These are phyloP conservation scores for Pyricularia grisea DNA, from an alignment of 2,329 filamentous ascomycete genomes.

Conservation along the genomic window DNA sequence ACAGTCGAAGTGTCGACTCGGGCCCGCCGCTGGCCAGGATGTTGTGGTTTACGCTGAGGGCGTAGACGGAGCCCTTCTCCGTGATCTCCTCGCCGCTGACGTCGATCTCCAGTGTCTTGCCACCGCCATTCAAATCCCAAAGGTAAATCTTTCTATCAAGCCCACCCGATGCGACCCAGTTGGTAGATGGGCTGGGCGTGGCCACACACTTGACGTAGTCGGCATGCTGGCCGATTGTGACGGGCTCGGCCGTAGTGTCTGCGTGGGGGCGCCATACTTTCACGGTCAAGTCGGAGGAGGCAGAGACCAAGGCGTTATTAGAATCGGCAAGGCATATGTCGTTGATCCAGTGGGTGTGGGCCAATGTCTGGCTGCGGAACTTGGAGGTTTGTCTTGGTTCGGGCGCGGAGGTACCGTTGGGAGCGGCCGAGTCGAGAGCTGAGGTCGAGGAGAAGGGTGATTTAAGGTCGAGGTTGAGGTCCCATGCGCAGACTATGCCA, in stretches of 20 bases:
- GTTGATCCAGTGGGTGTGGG: conserved; percentile 95
- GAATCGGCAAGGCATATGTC: conserved; percentile 75
- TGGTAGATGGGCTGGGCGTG: conserved; percentile 51
- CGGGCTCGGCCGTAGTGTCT: conserved; percentile 55
- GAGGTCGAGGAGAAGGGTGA: conserved; percentile 15
- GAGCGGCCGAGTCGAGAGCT: conserved; percentile 11
- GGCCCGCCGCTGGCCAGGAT: conserved; percentile 89
- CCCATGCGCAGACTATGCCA: conserved; percentile 93
- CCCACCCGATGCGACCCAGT: conserved; percentile 91
- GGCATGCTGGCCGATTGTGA: conserved; percentile 81
- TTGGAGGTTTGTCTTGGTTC: conserved; percentile 37
- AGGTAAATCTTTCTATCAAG: conserved; percentile 86
- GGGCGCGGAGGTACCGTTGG: conserved; percentile 17
- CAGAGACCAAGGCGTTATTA: conserved; percentile 73
- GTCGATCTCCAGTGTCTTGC: conserved; percentile 80
- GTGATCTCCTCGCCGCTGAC: conserved; percentile 71
- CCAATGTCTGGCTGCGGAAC: conserved; percentile 54
- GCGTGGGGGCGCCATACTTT: conserved; percentile 80
- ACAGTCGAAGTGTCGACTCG: conserved; percentile 84
- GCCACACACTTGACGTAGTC: conserved; percentile 96
- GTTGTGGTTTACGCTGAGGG: conserved; percentile 68
- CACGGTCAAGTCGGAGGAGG: conserved; percentile 88
- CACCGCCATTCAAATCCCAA: conserved; percentile 85
- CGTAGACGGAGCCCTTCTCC: conserved; percentile 93
- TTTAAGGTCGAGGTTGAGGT: conserved; percentile 62